Evolutionary conservation across 805 yeast species (phyloP).

Genomic region (Metschnikowia hibisci): DNA sequence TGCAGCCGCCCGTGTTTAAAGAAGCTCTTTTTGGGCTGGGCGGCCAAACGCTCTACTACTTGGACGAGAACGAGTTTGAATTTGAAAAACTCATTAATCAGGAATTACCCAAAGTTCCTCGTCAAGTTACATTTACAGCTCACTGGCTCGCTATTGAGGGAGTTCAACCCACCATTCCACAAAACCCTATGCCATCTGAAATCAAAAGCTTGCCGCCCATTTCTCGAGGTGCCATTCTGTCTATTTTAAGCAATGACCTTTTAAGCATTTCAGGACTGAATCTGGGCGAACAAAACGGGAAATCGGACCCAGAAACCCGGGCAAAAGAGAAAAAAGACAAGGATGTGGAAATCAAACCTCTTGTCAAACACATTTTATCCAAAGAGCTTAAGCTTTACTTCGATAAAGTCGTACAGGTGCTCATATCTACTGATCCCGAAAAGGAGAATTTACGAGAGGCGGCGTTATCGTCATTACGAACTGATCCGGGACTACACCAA

Average conservation of each 20-base stretch:
- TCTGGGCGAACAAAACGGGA: constrained; percentile 11
- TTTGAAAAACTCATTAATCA: constrained; percentile 90
- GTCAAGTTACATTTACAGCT: constrained; percentile 88
- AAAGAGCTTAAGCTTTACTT: constrained; percentile 92
- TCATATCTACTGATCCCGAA: constrained; percentile 54
- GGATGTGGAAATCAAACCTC: constrained; percentile 70
- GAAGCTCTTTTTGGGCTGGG: constrained; percentile 82
- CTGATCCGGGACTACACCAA: constrained; percentile 96
- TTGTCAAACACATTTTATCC: constrained; percentile 92
- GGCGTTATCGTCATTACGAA: constrained; percentile 77
- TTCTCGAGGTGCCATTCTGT: constrained; percentile 73
- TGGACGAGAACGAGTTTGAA: constrained; percentile 90
- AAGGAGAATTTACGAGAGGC: constrained; percentile 63
- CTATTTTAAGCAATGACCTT: constrained; percentile 39
- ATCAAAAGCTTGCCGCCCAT: constrained; percentile 73
- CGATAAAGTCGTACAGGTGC: constrained; percentile 81
- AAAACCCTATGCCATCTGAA: constrained; percentile 83
- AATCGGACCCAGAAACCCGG: constrained; percentile 25
- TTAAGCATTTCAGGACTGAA: constrained; percentile 21
- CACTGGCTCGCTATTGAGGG: constrained; percentile 99
- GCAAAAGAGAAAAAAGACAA: constrained; percentile 33
- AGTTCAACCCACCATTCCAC: constrained; percentile 96
- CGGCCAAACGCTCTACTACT: constrained; percentile 88
- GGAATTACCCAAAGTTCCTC: constrained; percentile 92
- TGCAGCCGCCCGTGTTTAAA: constrained; percentile 69